These are phyloP conservation scores for Cladochytrium replicatum DNA, from an alignment of 192 early-diverging fungal genomes.

Conservation along the genomic window DNA sequence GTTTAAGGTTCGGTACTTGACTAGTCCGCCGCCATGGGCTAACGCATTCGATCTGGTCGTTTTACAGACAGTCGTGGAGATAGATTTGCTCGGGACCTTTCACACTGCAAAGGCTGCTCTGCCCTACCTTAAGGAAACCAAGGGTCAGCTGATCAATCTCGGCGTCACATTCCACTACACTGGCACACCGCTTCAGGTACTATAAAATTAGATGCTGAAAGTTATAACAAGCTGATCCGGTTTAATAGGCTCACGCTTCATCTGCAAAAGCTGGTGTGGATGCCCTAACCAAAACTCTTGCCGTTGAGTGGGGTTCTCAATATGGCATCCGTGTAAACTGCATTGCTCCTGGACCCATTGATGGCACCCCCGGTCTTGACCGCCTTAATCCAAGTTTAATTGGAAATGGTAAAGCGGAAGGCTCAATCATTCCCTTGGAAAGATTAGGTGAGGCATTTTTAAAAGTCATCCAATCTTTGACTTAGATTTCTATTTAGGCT, in stretches of 20 bases:
- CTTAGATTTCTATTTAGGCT: constrained; percentile 26
- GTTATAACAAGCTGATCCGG: too few relatives aligned
- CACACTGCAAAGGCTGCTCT: constrained; percentile 63
- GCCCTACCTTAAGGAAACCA: constrained; percentile 53
- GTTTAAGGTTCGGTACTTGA: constrained; percentile 51
- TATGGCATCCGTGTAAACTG: constrained; percentile 59
- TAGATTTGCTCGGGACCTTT: constrained; percentile 64
- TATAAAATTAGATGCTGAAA: constrained; percentile 23
- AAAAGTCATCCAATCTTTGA: constrained; percentile 14
- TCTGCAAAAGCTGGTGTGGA: constrained; percentile 59
- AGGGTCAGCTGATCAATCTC: constrained; percentile 59
- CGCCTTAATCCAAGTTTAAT: too few relatives aligned
- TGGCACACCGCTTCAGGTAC: constrained; percentile 33
- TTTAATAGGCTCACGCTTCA: constrained; percentile 35
- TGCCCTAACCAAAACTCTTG: constrained; percentile 38
- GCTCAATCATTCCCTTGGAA: constrained; percentile 22
- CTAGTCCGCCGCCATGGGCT: too few relatives aligned
- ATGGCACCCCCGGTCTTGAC: constrained; percentile 28
- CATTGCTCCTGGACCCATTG: constrained; percentile 57
- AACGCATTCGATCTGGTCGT: too few relatives aligned
- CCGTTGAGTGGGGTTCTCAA: constrained; percentile 66
- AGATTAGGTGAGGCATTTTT: constrained; percentile 17
- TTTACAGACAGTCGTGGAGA: constrained; percentile 33
- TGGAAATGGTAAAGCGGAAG: too few relatives aligned
- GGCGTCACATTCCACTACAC: constrained; percentile 58